phyloP scores from a whole-genome alignment of 2,329 filamentous ascomycete species.

The Epichloe coenophiala region DNA sequence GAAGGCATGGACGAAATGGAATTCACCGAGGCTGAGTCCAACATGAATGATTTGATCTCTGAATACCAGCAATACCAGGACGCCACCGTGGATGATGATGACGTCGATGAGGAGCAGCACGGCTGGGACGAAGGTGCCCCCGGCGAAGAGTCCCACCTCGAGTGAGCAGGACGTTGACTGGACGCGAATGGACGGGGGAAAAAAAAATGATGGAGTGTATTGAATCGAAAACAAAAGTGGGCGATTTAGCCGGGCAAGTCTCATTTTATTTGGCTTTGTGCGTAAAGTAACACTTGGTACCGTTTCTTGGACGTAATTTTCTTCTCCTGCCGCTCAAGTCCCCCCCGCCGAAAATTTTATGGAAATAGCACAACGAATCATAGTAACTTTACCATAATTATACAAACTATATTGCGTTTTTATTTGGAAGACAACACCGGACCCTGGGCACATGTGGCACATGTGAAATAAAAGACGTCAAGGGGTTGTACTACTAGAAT shows the following conservation, averaged over 20 bases:
- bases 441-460: neutral
- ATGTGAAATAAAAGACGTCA: too few species aligned
- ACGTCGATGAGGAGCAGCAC: conserved; percentile 76
- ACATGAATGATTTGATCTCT: conserved; percentile 99
- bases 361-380: neutral
- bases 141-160: conserved; percentile 36
- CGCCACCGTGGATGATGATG: conserved; percentile 88
- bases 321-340: neutral
- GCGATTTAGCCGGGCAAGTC: neutral
- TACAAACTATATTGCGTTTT: neutral
- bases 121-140: conserved; percentile 53
- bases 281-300: neutral
- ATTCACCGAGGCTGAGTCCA: conserved; percentile 99
- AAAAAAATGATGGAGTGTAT: neutral
- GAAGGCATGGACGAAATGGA: conserved; percentile 99
- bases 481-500: too few species aligned
- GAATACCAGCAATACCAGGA: conserved; percentile 99
- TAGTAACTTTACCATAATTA: neutral
- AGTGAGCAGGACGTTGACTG: neutral
- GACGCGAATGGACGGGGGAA: neutral
- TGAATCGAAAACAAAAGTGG: neutral
- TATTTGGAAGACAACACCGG: too few species aligned
- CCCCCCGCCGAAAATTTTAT: neutral
- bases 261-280: neutral
- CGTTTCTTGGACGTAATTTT: neutral